Evolutionary conservation across 148 eudicot genomes (phyloP), one percentile per base, ranked within the genome.

Genomic region (Linanthus parryae): DNA sequence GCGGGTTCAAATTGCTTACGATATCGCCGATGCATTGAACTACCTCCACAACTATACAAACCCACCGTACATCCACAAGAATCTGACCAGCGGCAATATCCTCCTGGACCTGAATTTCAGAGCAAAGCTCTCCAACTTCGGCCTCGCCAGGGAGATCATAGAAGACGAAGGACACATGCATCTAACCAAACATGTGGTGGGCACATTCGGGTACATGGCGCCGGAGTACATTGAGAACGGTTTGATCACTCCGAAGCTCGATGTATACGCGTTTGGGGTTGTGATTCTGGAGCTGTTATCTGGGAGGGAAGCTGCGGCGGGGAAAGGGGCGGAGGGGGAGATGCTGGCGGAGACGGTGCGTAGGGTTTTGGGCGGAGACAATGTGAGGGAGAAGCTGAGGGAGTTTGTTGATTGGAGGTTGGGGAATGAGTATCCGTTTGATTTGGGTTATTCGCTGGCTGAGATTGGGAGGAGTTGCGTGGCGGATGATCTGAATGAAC

Each of bases 181-280:
- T 26, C 33, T 83, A 40, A 88, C 92, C 0, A 73, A 70, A 61
- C 88, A 88, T 19, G 96, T 88, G 16, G 83, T 88, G n/a, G 96
- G 96, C 2, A 83, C 88, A 4, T 63, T 73, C 8, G 96, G 96
- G 6, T 88, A 84, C 47, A 69, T 88, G 69, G 83, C 96, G 16
- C 92, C 92, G 0, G 96, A 88, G 54, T 88, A 83, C 58, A 70
- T 88, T 1, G 92, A 83, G 62, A 72, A 72, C n/a, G 92, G 96
- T 2, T 64, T 77, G 19, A 71, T 87, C 14, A 83, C 85, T 10
- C 73, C 91, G 0, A 83, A 83, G 46, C 70, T 87, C 15, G 96
- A 87, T 62, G 81, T 83, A 1, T 87, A 66, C 51, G 78, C 96
- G 4, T 75, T 83, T 8, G 96, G 96, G 12, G 80, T 87, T 39